These are phyloP conservation scores for Leccinellum rugosiceps DNA, from an alignment of 768 basidiomycete genomes.

Conservation along the genomic window DNA sequence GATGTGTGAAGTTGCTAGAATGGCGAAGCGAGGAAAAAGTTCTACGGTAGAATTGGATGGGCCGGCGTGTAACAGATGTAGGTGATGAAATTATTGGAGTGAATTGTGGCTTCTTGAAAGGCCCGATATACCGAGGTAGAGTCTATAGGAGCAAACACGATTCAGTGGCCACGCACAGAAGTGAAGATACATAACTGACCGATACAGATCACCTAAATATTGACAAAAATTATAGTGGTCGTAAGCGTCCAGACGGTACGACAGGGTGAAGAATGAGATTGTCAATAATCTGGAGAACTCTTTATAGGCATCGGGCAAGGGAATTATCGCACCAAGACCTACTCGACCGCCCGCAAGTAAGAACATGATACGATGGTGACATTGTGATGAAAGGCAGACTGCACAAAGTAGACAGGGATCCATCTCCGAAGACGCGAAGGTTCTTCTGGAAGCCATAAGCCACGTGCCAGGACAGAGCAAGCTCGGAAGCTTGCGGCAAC, in stretches of 20 bases:
- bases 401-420: constrained; percentile 19
- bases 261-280: neutral
- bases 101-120: neutral
- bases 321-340: neutral
- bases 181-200: constrained; percentile 3
- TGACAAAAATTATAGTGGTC: neutral
- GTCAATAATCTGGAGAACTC: neutral
- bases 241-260: constrained; percentile 12
- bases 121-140: neutral
- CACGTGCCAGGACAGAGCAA: constrained; percentile 28
- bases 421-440: neutral
- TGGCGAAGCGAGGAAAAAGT: neutral
- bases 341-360: neutral
- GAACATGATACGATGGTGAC: constrained; percentile 7
- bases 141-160: neutral
- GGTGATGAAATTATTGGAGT: neutral
- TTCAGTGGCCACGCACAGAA: neutral
- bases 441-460: neutral
- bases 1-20: constrained; percentile 8
- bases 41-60: neutral
- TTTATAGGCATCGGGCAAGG: constrained; percentile 17
- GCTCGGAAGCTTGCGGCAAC: constrained; percentile 19
- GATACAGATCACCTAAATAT: constrained; percentile 3
- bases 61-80: neutral
- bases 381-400: constrained; percentile 19